A percentile compares a stretch with the other conserved stretches of the same genome.
These are phyloP conservation scores for Polyplosphaeria fusca DNA, from an alignment of 495 filamentous ascomycete genomes.

Conservation along the genomic window DNA sequence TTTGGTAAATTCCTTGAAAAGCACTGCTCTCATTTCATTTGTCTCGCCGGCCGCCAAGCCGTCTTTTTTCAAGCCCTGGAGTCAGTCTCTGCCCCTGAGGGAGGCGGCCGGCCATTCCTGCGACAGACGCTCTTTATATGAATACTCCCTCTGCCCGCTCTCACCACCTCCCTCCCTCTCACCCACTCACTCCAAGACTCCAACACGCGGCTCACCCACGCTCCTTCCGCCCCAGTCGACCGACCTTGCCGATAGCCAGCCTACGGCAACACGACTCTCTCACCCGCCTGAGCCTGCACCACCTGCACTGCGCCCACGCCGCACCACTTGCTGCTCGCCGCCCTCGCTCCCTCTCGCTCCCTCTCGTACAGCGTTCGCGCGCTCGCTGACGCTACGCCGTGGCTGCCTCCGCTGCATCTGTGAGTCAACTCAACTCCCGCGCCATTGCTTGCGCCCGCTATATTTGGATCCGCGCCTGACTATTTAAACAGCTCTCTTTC, in stretches of 20 bases:
- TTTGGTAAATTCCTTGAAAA: constrained; percentile 14
- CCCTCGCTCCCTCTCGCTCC: too few species aligned
- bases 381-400: constrained; percentile 8
- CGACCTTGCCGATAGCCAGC: too few species aligned
- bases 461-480: constrained; percentile 15
- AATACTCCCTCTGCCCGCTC: constrained; percentile 2
- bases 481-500: constrained; percentile 20
- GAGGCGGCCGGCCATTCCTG: background rate
- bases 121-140: constrained; percentile 3
- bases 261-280: too few species aligned
- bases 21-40: constrained; percentile 25
- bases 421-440: constrained; percentile 7
- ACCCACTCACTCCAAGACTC: background rate
- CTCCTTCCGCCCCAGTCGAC: background rate
- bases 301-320: constrained; percentile 4
- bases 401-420: background rate
- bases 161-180: background rate
- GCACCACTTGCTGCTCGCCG: too few species aligned
- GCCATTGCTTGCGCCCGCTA: background rate
- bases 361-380: too few species aligned
- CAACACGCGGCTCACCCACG: constrained; percentile 15
- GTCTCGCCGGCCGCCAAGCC: constrained; percentile 23
- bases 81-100: constrained; percentile 4
- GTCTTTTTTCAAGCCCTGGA: too few species aligned
- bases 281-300: background rate